Evolutionary conservation across 2,329 filamentous ascomycete genomes (phyloP).

Genomic region (Uncinocarpus reesii): DNA sequence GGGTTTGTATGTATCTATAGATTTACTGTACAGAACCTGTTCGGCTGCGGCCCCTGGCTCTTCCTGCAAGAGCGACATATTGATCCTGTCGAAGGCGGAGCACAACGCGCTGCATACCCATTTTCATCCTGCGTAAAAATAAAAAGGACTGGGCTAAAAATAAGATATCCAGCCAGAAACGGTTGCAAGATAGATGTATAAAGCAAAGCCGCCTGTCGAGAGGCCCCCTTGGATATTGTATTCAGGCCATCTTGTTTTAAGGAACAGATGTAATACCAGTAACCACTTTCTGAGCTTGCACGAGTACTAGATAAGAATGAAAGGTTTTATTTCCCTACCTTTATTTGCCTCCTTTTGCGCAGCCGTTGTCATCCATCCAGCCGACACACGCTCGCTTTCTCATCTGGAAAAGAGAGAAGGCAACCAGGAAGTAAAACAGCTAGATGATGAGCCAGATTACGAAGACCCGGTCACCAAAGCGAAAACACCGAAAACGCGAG

Average conservation of each 20-base stretch:
- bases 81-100: neutral
- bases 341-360: constrained; percentile 6
- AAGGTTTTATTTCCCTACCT: neutral
- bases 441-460: constrained; percentile 8
- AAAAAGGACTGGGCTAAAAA: neutral
- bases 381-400: neutral
- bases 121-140: neutral
- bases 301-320: neutral
- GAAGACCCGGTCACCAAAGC: constrained; percentile 7
- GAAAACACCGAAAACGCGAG: constrained; percentile 6
- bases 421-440: constrained; percentile 4
- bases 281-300: too few relatives aligned
- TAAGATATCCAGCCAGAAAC: neutral
- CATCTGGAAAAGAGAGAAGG: neutral
- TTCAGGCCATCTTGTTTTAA: neutral
- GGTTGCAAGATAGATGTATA: neutral
- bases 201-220: neutral
- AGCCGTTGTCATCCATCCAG: neutral
- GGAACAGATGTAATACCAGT: too few relatives aligned
- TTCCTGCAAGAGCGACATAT: neutral
- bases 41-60: too few relatives aligned
- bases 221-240: neutral
- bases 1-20: too few relatives aligned
- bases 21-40: too few relatives aligned
- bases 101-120: too few relatives aligned